Base-by-base conservation (phyloP, 2,329 filamentous ascomycete genomes). In the Hypoxylon sp. region DNA sequence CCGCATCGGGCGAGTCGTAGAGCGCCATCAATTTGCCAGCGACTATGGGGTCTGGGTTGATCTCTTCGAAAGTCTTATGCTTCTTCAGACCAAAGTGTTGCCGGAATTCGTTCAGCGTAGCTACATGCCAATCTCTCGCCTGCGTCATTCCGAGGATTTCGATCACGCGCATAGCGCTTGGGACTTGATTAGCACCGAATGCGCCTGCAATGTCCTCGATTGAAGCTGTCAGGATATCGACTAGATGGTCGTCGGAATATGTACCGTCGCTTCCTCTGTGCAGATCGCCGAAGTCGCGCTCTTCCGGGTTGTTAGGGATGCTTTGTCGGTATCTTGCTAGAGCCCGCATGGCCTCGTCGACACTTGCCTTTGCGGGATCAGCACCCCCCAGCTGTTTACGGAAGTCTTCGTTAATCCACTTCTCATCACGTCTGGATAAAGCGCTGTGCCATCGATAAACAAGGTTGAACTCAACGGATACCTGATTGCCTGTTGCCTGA, bases 391-490 rank as follows among this genome's bases (percentile, higher is more conserved):
- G 73, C 21, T 80, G 71, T 54, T 77, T 70, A 8, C 74, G 73
- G 56, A 81, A 79, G 15, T 80, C 72, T 2, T 82, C 73, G 0
- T 78, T 80, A 1, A 80, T 80, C 82, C 82, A 86, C 19, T 79
- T 74, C 62, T 83, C 83, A 68, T 86, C 84, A 7, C 76, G 75
- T 19, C 73, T 64, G 2, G 81, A 83, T 3, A 85, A 78, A 3
- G 80, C 78, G 37, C 80, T 77, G 66, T 86, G 84, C 80, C 83
- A 86, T 4, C 85, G 80, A 69, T 87, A 87, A 7, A 86, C 78
- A 29, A 87, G 75, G 68, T 87, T 86, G 75, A 87, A 87, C 70
- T 87, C 85, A 31, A 82, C 81, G 2, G 81, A 82, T 46, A 85
- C 82, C 66, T 86, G 84, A 68, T 87, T 87, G 8, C 85, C 85